Evolutionary conservation across 2,329 filamentous ascomycete genomes (phyloP).

Genomic region (Emergomyces pasteurianus): DNA sequence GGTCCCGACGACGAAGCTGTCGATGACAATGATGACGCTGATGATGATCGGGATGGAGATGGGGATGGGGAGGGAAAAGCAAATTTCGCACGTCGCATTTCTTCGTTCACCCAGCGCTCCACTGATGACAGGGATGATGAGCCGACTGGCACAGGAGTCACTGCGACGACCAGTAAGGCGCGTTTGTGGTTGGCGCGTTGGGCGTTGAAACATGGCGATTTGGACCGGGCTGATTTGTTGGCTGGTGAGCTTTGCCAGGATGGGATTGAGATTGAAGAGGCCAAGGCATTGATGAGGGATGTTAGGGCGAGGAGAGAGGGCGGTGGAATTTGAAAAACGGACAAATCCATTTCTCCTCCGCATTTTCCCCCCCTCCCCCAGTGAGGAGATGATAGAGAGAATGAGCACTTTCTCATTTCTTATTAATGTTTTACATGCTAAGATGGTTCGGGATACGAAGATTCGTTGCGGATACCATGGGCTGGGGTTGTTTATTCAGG

Average conservation of each 20-base stretch:
- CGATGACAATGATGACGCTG: slow-evolving; percentile 21
- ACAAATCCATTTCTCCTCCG: background rate
- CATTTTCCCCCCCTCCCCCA: too few relatives aligned
- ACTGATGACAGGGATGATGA: slow-evolving; percentile 31
- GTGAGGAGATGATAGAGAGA: background rate
- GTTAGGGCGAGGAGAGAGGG: slow-evolving; percentile 62
- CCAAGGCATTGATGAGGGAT: slow-evolving; percentile 82
- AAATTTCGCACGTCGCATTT: slow-evolving; percentile 32
- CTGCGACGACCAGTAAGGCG: slow-evolving; percentile 80
- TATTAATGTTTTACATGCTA: background rate
- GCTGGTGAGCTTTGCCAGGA: slow-evolving; percentile 91
- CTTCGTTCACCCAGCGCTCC: slow-evolving; percentile 16
- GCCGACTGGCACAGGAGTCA: slow-evolving; percentile 61
- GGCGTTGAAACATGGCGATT: slow-evolving; percentile 65
- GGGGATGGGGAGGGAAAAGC: slow-evolving; percentile 30
- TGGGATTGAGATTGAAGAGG: slow-evolving; percentile 91
- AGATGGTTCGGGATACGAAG: background rate
- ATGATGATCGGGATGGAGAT: slow-evolving; percentile 10
- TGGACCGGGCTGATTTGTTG: slow-evolving; percentile 62
- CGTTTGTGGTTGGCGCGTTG: slow-evolving; percentile 84
- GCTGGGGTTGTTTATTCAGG: background rate
- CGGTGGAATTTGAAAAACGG: background rate
- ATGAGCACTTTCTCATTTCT: background rate
- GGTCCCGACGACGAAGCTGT: slow-evolving; percentile 25
- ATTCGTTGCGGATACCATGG: background rate